Percentiles rank a stretch among this genome's conserved stretches.
phyloP scores from a whole-genome alignment of 2,329 filamentous ascomycete species.

The Microsporum canis region DNA sequence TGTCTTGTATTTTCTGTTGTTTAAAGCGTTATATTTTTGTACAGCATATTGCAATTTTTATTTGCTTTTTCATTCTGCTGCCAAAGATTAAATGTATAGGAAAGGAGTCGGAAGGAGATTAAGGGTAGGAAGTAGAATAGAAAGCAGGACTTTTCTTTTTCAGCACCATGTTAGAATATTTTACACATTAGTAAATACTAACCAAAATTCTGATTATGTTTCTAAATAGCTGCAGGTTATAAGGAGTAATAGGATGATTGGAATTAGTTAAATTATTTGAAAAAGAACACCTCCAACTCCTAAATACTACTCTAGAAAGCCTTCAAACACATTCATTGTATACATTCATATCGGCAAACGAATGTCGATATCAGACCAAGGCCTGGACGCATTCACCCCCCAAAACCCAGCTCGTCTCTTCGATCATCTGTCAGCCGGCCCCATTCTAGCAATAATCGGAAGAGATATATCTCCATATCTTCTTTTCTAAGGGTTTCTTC shows the following conservation, averaged over 20 bases:
- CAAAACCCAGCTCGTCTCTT: constrained; percentile 39
- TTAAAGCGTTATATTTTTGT: background rate
- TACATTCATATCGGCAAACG: background rate
- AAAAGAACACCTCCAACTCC: too few species aligned
- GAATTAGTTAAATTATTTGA: too few species aligned
- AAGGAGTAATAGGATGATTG: too few species aligned
- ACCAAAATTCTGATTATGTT: background rate
- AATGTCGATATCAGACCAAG: background rate
- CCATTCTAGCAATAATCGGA: constrained; percentile 67
- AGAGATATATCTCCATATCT: constrained; percentile 74
- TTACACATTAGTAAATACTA: background rate
- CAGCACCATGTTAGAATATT: background rate
- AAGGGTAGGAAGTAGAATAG: background rate
- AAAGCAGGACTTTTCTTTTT: background rate
- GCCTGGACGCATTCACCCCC: constrained; percentile 6
- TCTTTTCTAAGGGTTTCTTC: constrained; percentile 51
- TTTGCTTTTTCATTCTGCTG: background rate
- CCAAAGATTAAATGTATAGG: background rate
- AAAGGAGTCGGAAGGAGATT: background rate
- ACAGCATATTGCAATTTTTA: background rate
- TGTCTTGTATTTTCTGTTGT: background rate
- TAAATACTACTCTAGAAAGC: too few species aligned
- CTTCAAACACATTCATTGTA: background rate
- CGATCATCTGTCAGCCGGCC: constrained; percentile 55
- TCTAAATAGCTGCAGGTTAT: background rate